A percentile compares a stretch with the other conserved stretches of the same genome.
Conservation (phyloP, 345 rosid species). For the Eucalyptus paniculata region DNA sequence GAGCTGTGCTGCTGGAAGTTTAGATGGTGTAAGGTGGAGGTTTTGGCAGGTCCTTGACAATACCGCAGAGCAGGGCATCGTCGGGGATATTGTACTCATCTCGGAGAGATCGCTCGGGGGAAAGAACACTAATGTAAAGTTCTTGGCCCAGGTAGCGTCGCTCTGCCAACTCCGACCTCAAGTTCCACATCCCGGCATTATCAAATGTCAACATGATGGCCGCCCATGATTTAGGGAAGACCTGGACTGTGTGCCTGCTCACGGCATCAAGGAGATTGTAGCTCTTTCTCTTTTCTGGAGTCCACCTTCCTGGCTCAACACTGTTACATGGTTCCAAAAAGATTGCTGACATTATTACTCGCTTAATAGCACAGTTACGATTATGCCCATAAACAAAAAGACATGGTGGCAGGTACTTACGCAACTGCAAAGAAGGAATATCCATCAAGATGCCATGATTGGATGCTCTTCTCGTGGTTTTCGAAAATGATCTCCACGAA, state of each 20-base stretch:
- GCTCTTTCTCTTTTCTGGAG: conserved; percentile 1
- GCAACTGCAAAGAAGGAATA: conserved; percentile 35
- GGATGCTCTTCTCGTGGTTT: conserved; percentile 19
- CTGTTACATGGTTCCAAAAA: background rate
- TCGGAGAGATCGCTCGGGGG: conserved; percentile 2
- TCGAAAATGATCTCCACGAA: conserved; percentile 22
- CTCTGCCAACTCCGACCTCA: conserved; percentile 31
- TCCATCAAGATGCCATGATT: conserved; percentile 41
- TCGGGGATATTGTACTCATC: conserved; percentile 4
- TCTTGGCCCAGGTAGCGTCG: conserved; percentile 28
- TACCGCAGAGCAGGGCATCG: background rate
- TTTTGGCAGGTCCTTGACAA: background rate
- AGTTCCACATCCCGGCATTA: conserved; percentile 34
- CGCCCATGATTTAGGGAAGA: conserved; percentile 31
- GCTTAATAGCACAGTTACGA: background rate
- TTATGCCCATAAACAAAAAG: background rate
- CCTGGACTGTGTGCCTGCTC: conserved; percentile 13
- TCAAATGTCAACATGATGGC: conserved; percentile 30
- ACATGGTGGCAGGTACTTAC: background rate
- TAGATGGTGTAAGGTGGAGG: conserved; percentile 1
- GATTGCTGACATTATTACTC: background rate
- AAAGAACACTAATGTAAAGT: conserved; percentile 18
- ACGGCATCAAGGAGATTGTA: background rate
- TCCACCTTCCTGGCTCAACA: conserved; percentile 7
- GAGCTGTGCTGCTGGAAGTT: background rate